Conservation (phyloP, 768 basidiomycete genomes). For the Lactarius tabidus region DNA sequence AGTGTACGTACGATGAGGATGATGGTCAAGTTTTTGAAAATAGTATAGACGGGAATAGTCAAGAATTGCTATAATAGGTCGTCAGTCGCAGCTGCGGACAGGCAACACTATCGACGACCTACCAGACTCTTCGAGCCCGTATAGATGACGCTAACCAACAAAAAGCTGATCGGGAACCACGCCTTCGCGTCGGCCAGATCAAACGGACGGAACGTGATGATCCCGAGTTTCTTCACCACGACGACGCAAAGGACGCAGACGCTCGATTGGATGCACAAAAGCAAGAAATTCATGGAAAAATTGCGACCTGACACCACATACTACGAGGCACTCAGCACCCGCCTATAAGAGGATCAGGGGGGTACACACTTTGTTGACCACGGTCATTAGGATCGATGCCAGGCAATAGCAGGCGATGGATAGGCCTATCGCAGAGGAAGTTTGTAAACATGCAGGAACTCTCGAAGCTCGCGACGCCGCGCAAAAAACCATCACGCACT, state of each 20-base stretch:
- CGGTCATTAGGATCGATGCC: conserved; percentile 94
- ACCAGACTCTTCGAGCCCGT: conserved; percentile 97
- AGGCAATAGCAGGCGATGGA: conserved; percentile 87
- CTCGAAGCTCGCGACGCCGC: background rate
- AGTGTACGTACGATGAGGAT: conserved; percentile 79
- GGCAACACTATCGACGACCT: conserved; percentile 33
- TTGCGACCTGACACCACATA: conserved; percentile 90
- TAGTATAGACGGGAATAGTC: conserved; percentile 96
- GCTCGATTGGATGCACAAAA: conserved; percentile 84
- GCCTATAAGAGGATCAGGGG: background rate
- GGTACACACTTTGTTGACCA: conserved; percentile 82
- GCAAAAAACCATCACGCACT: conserved; percentile 28
- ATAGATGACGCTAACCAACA: conserved; percentile 94
- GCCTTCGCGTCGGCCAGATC: conserved; percentile 77
- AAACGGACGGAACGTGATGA: conserved; percentile 84
- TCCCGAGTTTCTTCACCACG: conserved; percentile 63
- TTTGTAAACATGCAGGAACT: background rate
- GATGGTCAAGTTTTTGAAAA: conserved; percentile 99
- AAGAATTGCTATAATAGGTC: conserved; percentile 74
- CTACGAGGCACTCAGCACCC: conserved; percentile 37
- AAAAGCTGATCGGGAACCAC: conserved; percentile 93
- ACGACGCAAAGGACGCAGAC: conserved; percentile 83
- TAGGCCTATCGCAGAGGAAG: conserved; percentile 46
- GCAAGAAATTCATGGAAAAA: conserved; percentile 97
- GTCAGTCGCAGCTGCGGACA: background rate